phyloP scores from a whole-genome alignment of 2,329 filamentous ascomycete genomes.

The Colletotrichum eremochloae region DNA sequence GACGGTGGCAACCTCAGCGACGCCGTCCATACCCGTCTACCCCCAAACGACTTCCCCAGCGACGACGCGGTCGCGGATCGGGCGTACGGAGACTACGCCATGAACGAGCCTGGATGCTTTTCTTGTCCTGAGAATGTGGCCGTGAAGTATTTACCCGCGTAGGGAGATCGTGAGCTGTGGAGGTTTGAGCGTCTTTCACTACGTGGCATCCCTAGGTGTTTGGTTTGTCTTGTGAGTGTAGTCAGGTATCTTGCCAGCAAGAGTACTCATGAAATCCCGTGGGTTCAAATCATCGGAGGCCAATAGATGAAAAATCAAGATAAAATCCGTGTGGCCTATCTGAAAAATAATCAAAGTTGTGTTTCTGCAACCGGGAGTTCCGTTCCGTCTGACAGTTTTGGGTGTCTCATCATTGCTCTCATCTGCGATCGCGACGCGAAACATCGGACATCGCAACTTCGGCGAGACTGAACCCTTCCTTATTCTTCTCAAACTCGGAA shows the following conservation, averaged over 20 bases:
- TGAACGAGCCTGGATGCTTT: slow-evolving; percentile 25
- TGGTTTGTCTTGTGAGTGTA: neutral
- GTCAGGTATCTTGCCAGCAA: neutral
- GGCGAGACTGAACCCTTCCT: neutral
- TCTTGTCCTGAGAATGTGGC: slow-evolving; percentile 1
- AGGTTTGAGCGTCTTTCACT: neutral
- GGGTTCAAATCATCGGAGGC: neutral
- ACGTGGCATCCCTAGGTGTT: neutral
- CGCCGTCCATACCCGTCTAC: neutral
- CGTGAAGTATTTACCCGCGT: neutral
- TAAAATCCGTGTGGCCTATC: neutral
- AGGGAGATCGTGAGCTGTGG: neutral
- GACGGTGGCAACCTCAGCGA: neutral
- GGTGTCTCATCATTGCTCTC: neutral
- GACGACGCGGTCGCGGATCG: slow-evolving; percentile 25
- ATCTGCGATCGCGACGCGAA: neutral
- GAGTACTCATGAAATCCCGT: neutral
- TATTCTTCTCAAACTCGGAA: neutral
- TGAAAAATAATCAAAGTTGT: neutral
- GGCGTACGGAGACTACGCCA: slow-evolving; percentile 20
- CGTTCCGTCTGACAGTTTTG: neutral
- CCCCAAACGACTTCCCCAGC: neutral
- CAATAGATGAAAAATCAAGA: neutral
- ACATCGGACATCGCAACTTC: neutral
- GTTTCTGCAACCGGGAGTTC: too few relatives aligned